Evolutionary conservation across 345 rosid species (phyloP).

Genomic region (Eucalyptus urophylla): DNA sequence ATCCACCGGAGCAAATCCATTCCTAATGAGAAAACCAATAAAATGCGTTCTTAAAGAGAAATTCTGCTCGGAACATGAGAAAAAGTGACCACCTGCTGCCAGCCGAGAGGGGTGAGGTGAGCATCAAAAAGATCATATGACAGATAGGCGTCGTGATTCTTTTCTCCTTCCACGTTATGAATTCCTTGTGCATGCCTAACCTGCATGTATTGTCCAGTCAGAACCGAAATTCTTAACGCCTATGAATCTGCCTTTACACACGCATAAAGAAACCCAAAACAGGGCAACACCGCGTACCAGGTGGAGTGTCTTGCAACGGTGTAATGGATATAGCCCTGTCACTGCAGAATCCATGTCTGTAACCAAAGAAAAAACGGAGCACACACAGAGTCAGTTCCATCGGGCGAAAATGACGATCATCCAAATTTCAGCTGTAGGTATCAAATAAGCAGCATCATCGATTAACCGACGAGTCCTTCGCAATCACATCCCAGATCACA

Average conservation of each 20-base stretch:
- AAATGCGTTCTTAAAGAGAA: neutral
- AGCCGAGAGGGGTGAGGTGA: conserved; percentile 74
- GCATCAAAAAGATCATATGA: conserved; percentile 73
- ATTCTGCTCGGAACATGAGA: neutral
- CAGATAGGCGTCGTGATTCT: conserved; percentile 20
- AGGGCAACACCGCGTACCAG: conserved; percentile 27
- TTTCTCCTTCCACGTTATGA: conserved; percentile 79
- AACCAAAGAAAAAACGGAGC: neutral
- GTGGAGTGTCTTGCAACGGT: conserved; percentile 68
- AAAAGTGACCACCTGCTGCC: conserved; percentile 49
- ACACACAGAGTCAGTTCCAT: neutral
- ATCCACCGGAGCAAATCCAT: neutral
- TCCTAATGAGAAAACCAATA: neutral
- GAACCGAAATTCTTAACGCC: neutral
- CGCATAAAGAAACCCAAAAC: neutral
- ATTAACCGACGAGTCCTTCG: neutral
- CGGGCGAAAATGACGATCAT: neutral
- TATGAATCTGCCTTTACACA: neutral
- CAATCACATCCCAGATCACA: neutral
- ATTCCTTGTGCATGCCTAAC: conserved; percentile 92
- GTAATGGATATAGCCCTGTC: conserved; percentile 43
- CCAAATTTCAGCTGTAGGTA: neutral
- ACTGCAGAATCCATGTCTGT: conserved; percentile 34
- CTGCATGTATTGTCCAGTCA: conserved; percentile 6
- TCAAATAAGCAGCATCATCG: neutral